Evolutionary conservation across 2,329 filamentous ascomycete species (phyloP).

Genomic region (Clonostachys chloroleuca): DNA sequence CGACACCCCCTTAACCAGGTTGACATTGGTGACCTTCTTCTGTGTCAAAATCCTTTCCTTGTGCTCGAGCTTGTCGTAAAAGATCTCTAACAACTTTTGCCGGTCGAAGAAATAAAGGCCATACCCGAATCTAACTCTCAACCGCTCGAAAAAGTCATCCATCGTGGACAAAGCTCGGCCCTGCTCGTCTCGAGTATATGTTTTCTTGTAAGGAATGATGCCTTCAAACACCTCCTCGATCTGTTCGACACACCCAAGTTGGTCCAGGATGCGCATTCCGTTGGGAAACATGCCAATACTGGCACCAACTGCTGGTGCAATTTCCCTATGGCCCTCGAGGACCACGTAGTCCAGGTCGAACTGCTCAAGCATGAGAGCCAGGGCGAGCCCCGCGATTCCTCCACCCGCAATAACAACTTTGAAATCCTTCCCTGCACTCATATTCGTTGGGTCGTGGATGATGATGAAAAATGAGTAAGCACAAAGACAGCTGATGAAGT

Average conservation of each 20-base stretch:
- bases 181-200: too few species aligned
- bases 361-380: conserved; percentile 31
- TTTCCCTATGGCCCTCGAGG: conserved; percentile 33
- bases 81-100: conserved; percentile 19
- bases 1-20: too few species aligned
- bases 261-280: conserved; percentile 40
- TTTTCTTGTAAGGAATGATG: too few species aligned
- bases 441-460: too few species aligned
- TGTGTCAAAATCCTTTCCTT: conserved; percentile 11
- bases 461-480: too few species aligned
- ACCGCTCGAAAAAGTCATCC: too few species aligned
- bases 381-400: conserved; percentile 33
- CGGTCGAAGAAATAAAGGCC: conserved; percentile 22
- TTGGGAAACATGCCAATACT: conserved; percentile 38
- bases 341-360: conserved; percentile 41
- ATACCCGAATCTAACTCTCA: too few species aligned
- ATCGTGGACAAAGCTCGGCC: too few species aligned
- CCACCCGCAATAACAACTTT: conserved; percentile 37
- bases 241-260: conserved; percentile 27
- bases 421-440: conserved; percentile 1
- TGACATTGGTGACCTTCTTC: neutral
- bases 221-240: too few species aligned
- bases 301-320: conserved; percentile 41
- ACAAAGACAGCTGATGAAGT: too few species aligned
- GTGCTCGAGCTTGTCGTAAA: conserved; percentile 24